Conservation (phyloP, 495 filamentous ascomycete species). For the Neurospora terricola region DNA sequence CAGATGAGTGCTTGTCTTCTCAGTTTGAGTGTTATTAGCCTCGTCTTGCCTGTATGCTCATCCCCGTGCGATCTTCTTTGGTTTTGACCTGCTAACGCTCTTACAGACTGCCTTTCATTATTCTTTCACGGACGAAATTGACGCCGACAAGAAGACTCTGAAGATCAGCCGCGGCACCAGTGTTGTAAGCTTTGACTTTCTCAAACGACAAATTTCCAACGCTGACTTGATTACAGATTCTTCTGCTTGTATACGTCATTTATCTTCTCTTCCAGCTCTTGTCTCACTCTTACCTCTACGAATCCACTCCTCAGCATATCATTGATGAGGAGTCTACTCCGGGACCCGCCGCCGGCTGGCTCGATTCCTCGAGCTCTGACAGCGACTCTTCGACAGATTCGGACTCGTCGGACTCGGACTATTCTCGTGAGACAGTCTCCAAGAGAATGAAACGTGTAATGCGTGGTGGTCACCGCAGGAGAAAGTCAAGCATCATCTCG, state of each 20-base stretch:
- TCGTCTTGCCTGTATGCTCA: constrained; percentile 57
- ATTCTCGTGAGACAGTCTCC: constrained; percentile 58
- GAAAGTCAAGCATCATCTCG: constrained; percentile 66
- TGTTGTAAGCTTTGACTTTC: constrained; percentile 45
- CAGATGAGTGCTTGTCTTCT: constrained; percentile 92
- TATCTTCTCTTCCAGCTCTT: constrained; percentile 89
- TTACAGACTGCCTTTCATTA: constrained; percentile 76
- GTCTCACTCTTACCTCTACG: constrained; percentile 85
- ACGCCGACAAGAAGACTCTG: constrained; percentile 60
- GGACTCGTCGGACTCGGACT: constrained; percentile 53
- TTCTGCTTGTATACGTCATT: constrained; percentile 72
- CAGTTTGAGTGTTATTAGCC: constrained; percentile 78
- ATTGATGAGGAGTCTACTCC: constrained; percentile 84
- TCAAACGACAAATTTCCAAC: background rate
- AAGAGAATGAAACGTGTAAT: constrained; percentile 66
- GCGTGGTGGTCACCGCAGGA: constrained; percentile 47
- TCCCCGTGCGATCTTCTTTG: background rate
- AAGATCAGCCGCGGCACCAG: constrained; percentile 85
- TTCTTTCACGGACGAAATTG: constrained; percentile 54
- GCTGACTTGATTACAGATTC: constrained; percentile 36
- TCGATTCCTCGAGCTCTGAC: constrained; percentile 61
- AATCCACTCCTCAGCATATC: constrained; percentile 77
- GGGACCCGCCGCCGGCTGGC: constrained; percentile 69
- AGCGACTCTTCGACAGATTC: constrained; percentile 54
- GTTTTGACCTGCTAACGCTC: background rate